phyloP scores from a whole-genome alignment of 75 land plant species.

The Selaginella moellendorffii region DNA sequence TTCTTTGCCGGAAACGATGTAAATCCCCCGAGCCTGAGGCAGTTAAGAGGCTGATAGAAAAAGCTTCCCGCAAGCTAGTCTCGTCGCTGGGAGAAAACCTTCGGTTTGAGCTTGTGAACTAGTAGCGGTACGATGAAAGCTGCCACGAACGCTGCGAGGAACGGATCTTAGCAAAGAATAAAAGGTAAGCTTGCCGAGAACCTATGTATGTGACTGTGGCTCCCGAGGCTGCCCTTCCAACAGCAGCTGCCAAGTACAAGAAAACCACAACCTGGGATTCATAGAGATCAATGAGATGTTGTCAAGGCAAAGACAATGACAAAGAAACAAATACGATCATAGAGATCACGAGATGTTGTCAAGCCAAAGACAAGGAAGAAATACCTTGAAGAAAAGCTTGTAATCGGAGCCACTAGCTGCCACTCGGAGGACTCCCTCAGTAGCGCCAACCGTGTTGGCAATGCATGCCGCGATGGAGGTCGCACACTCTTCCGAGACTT shows the following conservation, averaged over 20 bases:
- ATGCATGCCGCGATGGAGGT: slow-evolving; percentile 62
- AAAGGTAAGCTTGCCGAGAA: slow-evolving; percentile 11
- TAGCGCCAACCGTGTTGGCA: slow-evolving; percentile 83
- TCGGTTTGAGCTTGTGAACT: background rate
- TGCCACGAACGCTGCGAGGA: background rate
- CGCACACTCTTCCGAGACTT: slow-evolving; percentile 76
- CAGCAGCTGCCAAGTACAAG: slow-evolving; percentile 44
- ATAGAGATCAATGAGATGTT: too few relatives aligned
- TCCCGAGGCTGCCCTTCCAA: slow-evolving; percentile 59
- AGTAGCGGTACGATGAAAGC: background rate
- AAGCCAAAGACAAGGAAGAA: too few relatives aligned
- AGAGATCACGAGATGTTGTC: too few relatives aligned
- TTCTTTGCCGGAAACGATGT: too few relatives aligned
- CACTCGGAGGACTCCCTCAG: slow-evolving; percentile 86
- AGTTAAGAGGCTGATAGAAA: too few relatives aligned
- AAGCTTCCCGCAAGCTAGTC: too few relatives aligned
- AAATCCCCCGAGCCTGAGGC: too few relatives aligned
- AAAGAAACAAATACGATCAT: too few relatives aligned
- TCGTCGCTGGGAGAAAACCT: too few relatives aligned
- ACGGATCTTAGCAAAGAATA: too few relatives aligned
- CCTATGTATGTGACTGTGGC: slow-evolving; percentile 67
- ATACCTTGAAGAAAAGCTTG: slow-evolving; percentile 78
- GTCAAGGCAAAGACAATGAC: too few relatives aligned
- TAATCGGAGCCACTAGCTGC: slow-evolving; percentile 91
- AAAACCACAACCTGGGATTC: slow-evolving; percentile 47